Evolutionary conservation across 495 filamentous ascomycete species (phyloP), one percentile per base, ranked within the genome.

Genomic region (Penicillium chermesinum): DNA sequence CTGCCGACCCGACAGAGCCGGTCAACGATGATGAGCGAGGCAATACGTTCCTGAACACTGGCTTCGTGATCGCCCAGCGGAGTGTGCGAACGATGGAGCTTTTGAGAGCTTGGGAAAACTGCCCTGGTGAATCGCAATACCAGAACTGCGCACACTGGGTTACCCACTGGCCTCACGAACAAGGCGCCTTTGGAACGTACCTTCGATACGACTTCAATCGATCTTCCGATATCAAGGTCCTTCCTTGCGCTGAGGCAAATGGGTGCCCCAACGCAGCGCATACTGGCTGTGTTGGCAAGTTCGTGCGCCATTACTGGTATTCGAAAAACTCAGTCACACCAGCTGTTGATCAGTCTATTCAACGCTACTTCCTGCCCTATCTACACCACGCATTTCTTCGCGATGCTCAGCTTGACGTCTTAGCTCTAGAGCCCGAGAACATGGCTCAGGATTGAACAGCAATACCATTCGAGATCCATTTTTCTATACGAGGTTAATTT

Each of bases 231-330:
- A 61, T 71, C 21, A 60, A 61, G 43, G 57, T 62, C 12, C 52
- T 73, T 3, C 46, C 64, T 16, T 73, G 68, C 41, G 55, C 54
- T 2, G 68, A 70, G 37, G 68, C 68, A n/a, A 73, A 59, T 44
- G 55, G 59, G 25, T 59, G 41, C 32, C 59, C 59, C 6, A 43
- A 47, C 16, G 36, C 41, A 10, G 48, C 50, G 3, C 15, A 52
- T n/a, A 37, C 32, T 2, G 49, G 48, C 3, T 61, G 58, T 34
- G 34, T 25, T 3, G 49, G 58, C 17, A 52, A 52, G 22, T 49
- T 58, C 8, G 48, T 58, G 14, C 45, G 51, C 1, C 58, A 61
- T 40, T 61, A 52, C 35, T 61, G 58, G 58, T 27, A 30, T 3
- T 38, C 32, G 19, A 61, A 61, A 34, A 27, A 22, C 2, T 40